Conservation (phyloP, 2,329 filamentous ascomycete species). For the Fusarium ambrosium region DNA sequence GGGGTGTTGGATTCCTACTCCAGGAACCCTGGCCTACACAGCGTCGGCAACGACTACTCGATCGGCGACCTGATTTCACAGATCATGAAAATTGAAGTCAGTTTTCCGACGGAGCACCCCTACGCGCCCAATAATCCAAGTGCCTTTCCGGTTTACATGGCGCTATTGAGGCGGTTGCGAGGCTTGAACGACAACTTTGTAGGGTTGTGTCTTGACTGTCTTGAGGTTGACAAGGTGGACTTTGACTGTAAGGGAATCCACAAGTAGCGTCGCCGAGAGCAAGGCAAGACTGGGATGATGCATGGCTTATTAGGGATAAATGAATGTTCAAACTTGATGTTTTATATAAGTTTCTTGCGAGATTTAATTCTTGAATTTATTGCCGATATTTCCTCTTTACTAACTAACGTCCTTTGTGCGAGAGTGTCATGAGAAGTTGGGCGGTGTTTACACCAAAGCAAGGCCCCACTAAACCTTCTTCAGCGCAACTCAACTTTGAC, state of each 20-base stretch:
- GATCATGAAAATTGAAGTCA: not conserved
- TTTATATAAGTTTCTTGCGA: not conserved
- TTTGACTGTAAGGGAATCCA: not conserved
- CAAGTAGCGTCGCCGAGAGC: not conserved
- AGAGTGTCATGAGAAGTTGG: not conserved
- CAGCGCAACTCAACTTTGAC: slow-evolving; percentile 13
- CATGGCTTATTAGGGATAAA: not conserved
- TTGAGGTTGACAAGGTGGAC: not conserved
- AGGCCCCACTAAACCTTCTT: slow-evolving; percentile 26
- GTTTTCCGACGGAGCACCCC: not conserved
- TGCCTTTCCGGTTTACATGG: not conserved
- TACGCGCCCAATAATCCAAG: not conserved
- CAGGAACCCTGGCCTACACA: not conserved
- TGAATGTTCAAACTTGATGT: not conserved
- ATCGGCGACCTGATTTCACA: not conserved
- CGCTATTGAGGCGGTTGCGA: not conserved
- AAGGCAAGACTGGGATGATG: not conserved
- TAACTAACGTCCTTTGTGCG: not conserved
- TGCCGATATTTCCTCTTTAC: not conserved
- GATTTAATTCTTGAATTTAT: not conserved
- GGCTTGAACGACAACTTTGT: not conserved
- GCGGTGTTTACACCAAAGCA: not conserved
- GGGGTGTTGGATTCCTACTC: not conserved
- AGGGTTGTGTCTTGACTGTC: slow-evolving; percentile 2
- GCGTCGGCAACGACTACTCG: not conserved